Evolutionary conservation across 352 stramenopile species (phyloP), one percentile per base, ranked within the genome.

Genomic region (Aphanomyces cochlioides): DNA sequence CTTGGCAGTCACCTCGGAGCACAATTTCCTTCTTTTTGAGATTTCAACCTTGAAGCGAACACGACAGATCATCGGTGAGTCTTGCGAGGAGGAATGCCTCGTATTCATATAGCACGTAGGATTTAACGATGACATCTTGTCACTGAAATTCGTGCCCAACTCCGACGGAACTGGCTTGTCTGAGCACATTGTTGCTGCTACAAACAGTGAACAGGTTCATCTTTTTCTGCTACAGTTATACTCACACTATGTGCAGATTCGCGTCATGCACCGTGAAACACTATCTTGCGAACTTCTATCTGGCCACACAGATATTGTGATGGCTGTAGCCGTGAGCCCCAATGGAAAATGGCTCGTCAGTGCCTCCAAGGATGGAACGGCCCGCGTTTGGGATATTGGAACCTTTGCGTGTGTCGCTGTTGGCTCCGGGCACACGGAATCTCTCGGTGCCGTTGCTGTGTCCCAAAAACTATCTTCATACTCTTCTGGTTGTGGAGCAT

Each of bases 61-160:
- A 48, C 85, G 81, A 15, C 84, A 93, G 72, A 92, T 93, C 67
- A 92, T 95, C 68, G 83, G 58, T 67, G 48, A n/a, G 66, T 65
- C 28, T 38, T 17, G 19, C 56, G 50, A 13, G 15, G 45, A 53
- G 45, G 13, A 53, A 53, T 53, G 2, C 13, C n/a, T n/a, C 2
- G 36, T 60, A 37, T 37, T 60, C 12, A 60, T 28, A 19, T 8
- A 43, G 3, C 40, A 28, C 13, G 83, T 96, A 67, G 90, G 96
- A 40, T 98, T 97, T 73, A 99, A 99, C 77, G 97, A 99, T 73
- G 96, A 99, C 74, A 97, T 99, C 56, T 82, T 99, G 0, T 97
- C 98, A 79, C 79, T 99, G 56, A 98, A 98, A 76, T 95, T 97
- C 60, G 86, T 99, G 65, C 93, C 92, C 5, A 76, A 77, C 43